phyloP scores from a whole-genome alignment of 345 rosid genomes.

The Sapria himalayana region DNA sequence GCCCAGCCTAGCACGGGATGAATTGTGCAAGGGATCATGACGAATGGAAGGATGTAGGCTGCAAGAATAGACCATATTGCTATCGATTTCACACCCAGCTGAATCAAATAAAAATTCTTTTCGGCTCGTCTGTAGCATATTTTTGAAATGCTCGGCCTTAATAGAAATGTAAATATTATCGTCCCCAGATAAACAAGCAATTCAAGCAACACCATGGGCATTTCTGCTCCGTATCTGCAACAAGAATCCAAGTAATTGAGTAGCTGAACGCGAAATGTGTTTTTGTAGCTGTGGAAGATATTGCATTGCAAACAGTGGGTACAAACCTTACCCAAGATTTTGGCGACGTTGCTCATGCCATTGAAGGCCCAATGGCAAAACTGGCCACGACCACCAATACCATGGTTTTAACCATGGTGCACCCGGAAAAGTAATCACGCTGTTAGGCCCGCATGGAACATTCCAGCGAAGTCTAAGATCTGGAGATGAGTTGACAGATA shows the following conservation, averaged over 20 bases:
- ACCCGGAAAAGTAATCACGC: slow-evolving; percentile 88
- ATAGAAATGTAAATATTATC: slow-evolving; percentile 37
- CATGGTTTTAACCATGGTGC: slow-evolving; percentile 94
- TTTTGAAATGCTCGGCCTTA: slow-evolving; percentile 50
- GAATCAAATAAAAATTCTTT: slow-evolving; percentile 31
- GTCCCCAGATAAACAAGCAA: slow-evolving; percentile 41
- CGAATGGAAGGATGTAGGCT: slow-evolving; percentile 57
- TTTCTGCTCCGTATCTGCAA: slow-evolving; percentile 48
- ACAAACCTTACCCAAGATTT: slow-evolving; percentile 37
- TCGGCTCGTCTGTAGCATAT: slow-evolving; percentile 56
- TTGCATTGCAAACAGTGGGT: not conserved
- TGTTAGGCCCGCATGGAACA: slow-evolving; percentile 86
- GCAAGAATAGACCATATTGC: slow-evolving; percentile 58
- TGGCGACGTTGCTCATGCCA: slow-evolving; percentile 73
- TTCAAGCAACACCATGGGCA: slow-evolving; percentile 46
- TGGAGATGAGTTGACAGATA: slow-evolving; percentile 7
- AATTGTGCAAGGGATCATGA: slow-evolving; percentile 57
- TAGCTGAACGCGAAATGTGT: not conserved
- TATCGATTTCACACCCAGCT: slow-evolving; percentile 26
- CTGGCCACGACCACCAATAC: slow-evolving; percentile 99
- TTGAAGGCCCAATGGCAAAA: slow-evolving; percentile 55
- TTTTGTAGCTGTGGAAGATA: not conserved
- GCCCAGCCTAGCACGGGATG: slow-evolving; percentile 76
- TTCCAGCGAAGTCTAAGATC: slow-evolving; percentile 80
- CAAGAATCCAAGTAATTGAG: no score